phyloP scores from a whole-genome alignment of 2,329 filamentous ascomycete species.

The Leptographium radiaticola region DNA sequence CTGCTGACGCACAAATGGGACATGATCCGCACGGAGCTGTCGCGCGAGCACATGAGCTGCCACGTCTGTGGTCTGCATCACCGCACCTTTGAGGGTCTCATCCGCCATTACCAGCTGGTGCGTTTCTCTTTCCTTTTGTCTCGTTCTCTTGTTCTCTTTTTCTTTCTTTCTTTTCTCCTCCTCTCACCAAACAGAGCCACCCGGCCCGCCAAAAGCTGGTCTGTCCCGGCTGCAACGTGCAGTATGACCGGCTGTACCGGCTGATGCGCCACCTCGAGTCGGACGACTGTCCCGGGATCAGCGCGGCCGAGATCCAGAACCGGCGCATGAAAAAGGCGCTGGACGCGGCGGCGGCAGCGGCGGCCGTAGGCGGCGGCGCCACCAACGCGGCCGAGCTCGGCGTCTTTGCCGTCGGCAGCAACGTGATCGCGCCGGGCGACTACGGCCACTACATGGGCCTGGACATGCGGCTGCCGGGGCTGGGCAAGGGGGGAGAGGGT shows the following conservation, averaged over 20 bases:
- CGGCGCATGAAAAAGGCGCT: conserved; percentile 15
- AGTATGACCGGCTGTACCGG: conserved; percentile 22
- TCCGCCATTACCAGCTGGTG: conserved; percentile 23
- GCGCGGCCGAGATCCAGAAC: not conserved
- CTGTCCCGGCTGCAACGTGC: conserved; percentile 32
- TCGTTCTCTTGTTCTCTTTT: too few species aligned
- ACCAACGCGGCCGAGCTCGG: conserved; percentile 1
- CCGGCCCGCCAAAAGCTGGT: conserved; percentile 24
- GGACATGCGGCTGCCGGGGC: conserved; percentile 4
- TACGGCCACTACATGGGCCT: conserved; percentile 11
- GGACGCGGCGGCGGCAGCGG: conserved; percentile 13
- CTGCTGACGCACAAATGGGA: conserved; percentile 16
- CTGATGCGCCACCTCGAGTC: conserved; percentile 34
- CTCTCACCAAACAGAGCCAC: conserved; percentile 21
- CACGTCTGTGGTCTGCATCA: conserved; percentile 25
- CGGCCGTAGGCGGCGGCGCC: conserved; percentile 9
- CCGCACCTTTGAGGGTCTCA: conserved; percentile 17
- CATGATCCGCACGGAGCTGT: conserved; percentile 12
- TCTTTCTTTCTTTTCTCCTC: too few species aligned
- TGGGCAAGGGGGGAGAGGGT: not conserved
- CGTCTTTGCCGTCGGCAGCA: conserved; percentile 4
- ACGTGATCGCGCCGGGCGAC: conserved; percentile 2
- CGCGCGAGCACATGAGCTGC: conserved; percentile 23
- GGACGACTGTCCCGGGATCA: conserved; percentile 24
- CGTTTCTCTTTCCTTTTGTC: too few species aligned